Conservation (phyloP, 768 basidiomycete species). For the Psilocybe cyanescens region DNA sequence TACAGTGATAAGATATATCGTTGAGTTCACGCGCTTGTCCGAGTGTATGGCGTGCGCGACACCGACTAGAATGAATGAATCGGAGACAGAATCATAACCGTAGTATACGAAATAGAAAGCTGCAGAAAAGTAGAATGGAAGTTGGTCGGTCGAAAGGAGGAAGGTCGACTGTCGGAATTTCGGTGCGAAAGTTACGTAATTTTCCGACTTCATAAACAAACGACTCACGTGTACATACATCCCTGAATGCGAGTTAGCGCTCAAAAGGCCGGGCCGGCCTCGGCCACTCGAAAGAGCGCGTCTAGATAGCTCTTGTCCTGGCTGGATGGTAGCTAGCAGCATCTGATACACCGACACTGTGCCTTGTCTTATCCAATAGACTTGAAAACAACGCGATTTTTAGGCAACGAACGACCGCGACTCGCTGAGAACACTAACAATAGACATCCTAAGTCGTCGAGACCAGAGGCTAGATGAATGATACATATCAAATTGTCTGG, state of each 20-base stretch:
- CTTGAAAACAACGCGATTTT: neutral
- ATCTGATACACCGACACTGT: neutral
- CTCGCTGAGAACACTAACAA: neutral
- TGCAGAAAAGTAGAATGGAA: no score
- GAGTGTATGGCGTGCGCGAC: neutral
- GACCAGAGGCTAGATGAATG: neutral
- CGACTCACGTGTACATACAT: neutral
- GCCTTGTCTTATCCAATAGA: neutral
- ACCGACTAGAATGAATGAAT: neutral
- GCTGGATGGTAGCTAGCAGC: neutral
- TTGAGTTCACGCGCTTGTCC: neutral
- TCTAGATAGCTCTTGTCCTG: slow-evolving; percentile 3
- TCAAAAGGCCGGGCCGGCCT: slow-evolving; percentile 6
- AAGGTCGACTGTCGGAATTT: neutral
- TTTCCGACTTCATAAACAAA: no score
- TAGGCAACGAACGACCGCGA: neutral
- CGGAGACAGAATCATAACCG: no score
- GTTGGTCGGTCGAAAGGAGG: neutral
- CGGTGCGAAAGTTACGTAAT: neutral
- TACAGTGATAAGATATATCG: neutral
- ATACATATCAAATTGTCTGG: neutral
- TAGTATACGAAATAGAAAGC: neutral
- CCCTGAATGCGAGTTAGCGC: neutral
- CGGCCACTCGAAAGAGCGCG: slow-evolving; percentile 2
- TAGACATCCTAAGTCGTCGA: neutral